Percentiles rank a stretch among this genome's conserved stretches.
Conservation (phyloP, 2,329 filamentous ascomycete genomes). For the Trichoderma cornu-damae region DNA sequence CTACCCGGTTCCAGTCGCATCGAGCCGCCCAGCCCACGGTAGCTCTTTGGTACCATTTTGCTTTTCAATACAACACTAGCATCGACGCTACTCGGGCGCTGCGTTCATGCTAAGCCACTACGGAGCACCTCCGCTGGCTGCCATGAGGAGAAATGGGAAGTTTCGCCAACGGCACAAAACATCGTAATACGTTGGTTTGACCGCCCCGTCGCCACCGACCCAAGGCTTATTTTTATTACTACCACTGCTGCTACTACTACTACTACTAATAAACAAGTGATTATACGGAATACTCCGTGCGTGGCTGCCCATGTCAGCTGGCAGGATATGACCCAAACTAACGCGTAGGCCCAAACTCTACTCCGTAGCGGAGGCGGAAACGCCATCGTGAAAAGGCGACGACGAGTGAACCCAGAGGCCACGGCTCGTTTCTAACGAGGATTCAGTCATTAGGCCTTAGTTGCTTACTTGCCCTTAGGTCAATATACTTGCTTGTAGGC, state of each 20-base stretch:
- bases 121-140: neutral
- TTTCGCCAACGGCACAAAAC: neutral
- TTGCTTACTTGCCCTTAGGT: too few species aligned
- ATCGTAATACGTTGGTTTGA: slow-evolving; percentile 1
- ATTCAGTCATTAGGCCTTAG: too few species aligned
- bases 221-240: too few species aligned
- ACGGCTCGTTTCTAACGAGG: too few species aligned
- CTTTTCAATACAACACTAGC: slow-evolving; percentile 8
- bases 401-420: too few species aligned
- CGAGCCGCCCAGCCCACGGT: neutral
- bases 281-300: neutral
- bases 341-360: too few species aligned
- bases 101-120: slow-evolving; percentile 4
- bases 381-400: too few species aligned
- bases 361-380: too few species aligned
- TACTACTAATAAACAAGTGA: neutral
- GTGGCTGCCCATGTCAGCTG: neutral
- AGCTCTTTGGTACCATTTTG: neutral
- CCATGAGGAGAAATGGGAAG: neutral
- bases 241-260: too few species aligned
- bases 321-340: too few species aligned
- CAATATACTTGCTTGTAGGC: too few species aligned
- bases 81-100: slow-evolving; percentile 9
- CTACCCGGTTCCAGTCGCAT: neutral
- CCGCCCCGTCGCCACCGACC: slow-evolving; percentile 3